A percentile compares a stretch with the other conserved stretches of the same genome.
phyloP scores from a whole-genome alignment of 2,329 filamentous ascomycete species.

The Sporothrix euskadiensis region DNA sequence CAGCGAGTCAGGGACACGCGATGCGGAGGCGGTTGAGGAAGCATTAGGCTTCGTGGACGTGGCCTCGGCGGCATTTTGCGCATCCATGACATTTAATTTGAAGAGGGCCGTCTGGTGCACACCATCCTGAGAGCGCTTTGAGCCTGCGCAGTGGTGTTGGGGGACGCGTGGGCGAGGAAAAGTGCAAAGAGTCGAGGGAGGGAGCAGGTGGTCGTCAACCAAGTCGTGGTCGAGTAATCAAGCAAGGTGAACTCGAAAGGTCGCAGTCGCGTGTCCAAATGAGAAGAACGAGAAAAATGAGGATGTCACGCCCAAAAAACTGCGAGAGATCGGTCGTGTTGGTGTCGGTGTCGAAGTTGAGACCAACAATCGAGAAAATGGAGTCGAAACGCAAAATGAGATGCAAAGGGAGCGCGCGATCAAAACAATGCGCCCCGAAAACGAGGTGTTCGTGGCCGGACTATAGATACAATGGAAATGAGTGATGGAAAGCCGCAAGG shows the following conservation, averaged over 20 bases:
- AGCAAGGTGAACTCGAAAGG: background rate
- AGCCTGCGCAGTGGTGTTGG: constrained; percentile 37
- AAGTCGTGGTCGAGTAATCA: background rate
- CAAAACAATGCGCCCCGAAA: constrained; percentile 15
- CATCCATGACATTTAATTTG: constrained; percentile 67
- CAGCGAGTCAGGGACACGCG: constrained; percentile 41
- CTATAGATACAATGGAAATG: background rate
- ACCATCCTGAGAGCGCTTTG: constrained; percentile 60
- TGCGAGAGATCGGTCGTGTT: background rate
- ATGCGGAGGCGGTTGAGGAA: constrained; percentile 47
- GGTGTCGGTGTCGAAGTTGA: constrained; percentile 8
- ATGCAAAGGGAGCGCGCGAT: background rate
- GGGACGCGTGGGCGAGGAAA: constrained; percentile 6
- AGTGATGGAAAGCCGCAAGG: background rate
- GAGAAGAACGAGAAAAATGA: background rate
- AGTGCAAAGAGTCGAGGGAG: background rate
- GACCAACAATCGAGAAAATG: constrained; percentile 3
- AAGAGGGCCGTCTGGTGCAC: constrained; percentile 52
- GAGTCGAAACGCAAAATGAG: background rate
- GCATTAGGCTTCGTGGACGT: constrained; percentile 60
- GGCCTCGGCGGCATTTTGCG: constrained; percentile 66
- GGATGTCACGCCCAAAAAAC: background rate
- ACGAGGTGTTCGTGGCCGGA: background rate
- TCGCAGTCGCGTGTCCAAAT: constrained; percentile 1
- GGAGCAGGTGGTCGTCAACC: background rate